A percentile compares a stretch with the other conserved stretches of the same genome.
phyloP scores from a whole-genome alignment of 2,329 filamentous ascomycete genomes.

The Fusarium liriodendri region DNA sequence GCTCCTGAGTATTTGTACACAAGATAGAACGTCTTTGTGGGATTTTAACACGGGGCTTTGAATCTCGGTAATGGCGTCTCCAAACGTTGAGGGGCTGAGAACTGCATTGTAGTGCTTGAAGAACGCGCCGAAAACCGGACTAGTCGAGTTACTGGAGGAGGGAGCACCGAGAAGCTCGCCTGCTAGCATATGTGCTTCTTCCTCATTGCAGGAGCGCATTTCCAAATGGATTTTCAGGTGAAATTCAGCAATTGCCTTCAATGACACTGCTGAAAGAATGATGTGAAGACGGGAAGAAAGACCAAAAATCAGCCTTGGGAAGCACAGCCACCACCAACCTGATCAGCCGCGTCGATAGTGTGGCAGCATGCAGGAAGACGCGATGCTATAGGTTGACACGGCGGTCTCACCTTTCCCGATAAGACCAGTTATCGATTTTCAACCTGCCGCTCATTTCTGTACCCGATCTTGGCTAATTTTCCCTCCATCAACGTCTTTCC shows the following conservation, averaged over 20 bases:
- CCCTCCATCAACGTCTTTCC: background rate
- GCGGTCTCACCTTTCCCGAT: background rate
- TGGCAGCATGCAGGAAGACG: background rate
- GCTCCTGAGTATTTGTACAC: background rate
- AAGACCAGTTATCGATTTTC: background rate
- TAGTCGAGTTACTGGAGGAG: background rate
- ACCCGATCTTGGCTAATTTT: background rate
- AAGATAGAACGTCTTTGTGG: background rate
- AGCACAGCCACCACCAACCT: background rate
- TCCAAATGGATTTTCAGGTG: background rate
- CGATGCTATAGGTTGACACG: background rate
- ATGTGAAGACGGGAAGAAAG: background rate
- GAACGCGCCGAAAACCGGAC: background rate
- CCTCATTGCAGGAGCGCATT: background rate
- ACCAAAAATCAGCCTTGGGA: background rate
- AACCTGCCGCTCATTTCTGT: background rate
- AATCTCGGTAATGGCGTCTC: background rate
- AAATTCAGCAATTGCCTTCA: background rate
- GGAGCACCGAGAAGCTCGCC: background rate
- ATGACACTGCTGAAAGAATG: background rate
- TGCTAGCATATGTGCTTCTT: background rate
- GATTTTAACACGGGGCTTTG: background rate
- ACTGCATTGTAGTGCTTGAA: background rate
- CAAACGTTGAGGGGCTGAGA: background rate
- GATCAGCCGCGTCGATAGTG: background rate